These are phyloP conservation scores for Umbellularia californica DNA, from an alignment of 164 flowering plant species.

Conservation along the genomic window DNA sequence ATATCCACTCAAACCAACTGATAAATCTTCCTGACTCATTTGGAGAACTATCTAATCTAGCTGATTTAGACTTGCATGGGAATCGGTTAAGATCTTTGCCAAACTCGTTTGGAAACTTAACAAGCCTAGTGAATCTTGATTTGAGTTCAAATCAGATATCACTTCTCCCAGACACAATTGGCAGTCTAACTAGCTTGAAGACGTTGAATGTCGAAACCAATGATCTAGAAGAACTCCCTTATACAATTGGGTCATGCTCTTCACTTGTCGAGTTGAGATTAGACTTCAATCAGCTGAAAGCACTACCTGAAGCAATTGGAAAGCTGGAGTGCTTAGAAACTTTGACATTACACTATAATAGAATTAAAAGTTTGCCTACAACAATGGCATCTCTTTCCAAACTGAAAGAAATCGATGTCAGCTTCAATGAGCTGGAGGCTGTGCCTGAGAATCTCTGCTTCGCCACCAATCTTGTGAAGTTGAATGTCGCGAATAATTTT, in stretches of 20 bases:
- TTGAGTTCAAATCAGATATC: constrained; percentile 51
- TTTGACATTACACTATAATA: constrained; percentile 56
- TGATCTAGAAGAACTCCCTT: constrained; percentile 64
- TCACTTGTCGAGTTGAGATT: constrained; percentile 52
- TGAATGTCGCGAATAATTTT: constrained; percentile 61
- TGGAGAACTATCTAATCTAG: constrained; percentile 46
- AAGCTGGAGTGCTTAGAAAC: constrained; percentile 54
- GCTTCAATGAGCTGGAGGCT: constrained; percentile 63
- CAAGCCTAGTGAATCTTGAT: constrained; percentile 47
- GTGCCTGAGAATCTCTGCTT: constrained; percentile 64
- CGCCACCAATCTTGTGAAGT: constrained; percentile 42
- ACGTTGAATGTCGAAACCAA: constrained; percentile 52
- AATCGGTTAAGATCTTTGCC: constrained; percentile 56
- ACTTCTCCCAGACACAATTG: constrained; percentile 46
- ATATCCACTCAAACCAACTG: constrained; percentile 63
- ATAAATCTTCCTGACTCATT: constrained; percentile 58
- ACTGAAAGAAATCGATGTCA: constrained; percentile 57
- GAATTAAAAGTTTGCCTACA: constrained; percentile 54
- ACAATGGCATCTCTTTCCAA: constrained; percentile 53
- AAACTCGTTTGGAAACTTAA: constrained; percentile 46
- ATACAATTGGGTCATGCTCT: constrained; percentile 61
- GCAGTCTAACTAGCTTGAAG: constrained; percentile 44
- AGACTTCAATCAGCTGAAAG: constrained; percentile 57
- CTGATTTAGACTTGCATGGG: constrained; percentile 51
- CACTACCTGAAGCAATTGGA: constrained; percentile 73